Base-by-base conservation (phyloP, 2,329 filamentous ascomycete genomes). In the Myotisia sp. region DNA sequence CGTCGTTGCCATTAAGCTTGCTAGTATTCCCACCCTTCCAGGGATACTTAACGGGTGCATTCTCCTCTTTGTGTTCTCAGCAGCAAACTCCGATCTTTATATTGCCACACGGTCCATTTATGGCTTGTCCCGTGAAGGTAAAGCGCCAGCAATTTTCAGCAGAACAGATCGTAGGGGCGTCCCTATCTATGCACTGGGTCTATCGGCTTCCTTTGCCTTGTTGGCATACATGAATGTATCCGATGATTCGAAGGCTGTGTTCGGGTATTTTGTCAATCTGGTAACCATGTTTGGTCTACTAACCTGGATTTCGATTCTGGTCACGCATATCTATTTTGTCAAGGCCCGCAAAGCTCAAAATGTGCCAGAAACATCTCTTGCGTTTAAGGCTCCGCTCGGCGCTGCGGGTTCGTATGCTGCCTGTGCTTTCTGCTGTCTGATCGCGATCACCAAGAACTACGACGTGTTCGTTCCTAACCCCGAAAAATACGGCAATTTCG, bases 371-470 rank as follows among this genome's bases (percentile, higher is more conserved):
- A 42, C 50, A 18, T 47, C 52, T 2, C 51, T 65, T 3, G 46
- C 55, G 7, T 58, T 65, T 54, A 59, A 52, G 42, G 58, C 62
- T 6, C 54, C 50, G 8, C 59, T 56, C 34, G 63, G 66, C 40
- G 61, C 60, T 7, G 73, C 71, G 42, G 70, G 65, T 9, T 79
- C 79, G 0, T 76, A 66, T 43, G 54, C 59, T 6, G 70, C 71
- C 0, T 60, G 85, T 5, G 69, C 75, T 60, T 66, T 66, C 41
- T 74, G 68, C 47, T 58, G 74, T 19, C 52, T 78, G 24, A 75
- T 83, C 39, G 71, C 78, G 2, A 51, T 92, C 33, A 87, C 82
- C 50, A 92, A 90, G 69, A 86, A 84, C 65, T 90, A 74, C 57
- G 66, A 71, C 37, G 59, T 85, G 3, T 61, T 84, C 22, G 76